Percentiles rank a stretch among this genome's conserved stretches.
Evolutionary conservation across 331 rosid species (phyloP).

Genomic region (Prunus yedoensis): DNA sequence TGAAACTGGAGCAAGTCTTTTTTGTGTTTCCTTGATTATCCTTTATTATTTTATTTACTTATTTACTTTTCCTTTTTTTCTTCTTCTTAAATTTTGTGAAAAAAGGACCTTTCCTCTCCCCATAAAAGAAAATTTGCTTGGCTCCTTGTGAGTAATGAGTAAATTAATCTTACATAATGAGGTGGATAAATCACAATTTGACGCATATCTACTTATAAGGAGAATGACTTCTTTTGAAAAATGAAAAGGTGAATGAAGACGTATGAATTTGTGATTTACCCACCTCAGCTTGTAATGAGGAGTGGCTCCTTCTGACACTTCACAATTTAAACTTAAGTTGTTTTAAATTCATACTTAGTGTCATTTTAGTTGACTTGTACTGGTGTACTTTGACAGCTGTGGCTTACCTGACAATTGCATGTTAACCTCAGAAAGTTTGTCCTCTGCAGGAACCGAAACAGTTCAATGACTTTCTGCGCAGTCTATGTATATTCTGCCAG

Average conservation of each 20-base stretch:
- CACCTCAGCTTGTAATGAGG: neutral
- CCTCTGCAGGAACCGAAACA: conserved; percentile 79
- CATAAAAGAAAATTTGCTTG: neutral
- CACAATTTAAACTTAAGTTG: neutral
- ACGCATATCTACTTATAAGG: neutral
- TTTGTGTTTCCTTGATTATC: neutral
- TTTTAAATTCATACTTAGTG: neutral
- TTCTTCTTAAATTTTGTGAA: no score
- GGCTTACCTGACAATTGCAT: neutral
- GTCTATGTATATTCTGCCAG: conserved; percentile 60
- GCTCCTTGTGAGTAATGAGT: neutral
- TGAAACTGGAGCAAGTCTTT: neutral
- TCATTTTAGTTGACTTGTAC: neutral
- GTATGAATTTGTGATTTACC: neutral
- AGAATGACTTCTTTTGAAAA: neutral
- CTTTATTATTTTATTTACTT: no score
- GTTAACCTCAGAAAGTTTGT: conserved; percentile 5
- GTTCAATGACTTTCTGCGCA: conserved; percentile 68
- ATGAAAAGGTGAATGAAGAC: neutral
- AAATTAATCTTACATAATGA: neutral
- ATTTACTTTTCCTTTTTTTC: no score
- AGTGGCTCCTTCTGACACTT: neutral
- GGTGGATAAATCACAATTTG: neutral
- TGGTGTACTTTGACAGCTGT: neutral
- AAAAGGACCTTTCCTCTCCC: neutral